Evolutionary conservation across 169 alveolate species (phyloP), one percentile per base, ranked within the genome.

Genomic region (Toxoplasma gondii): DNA sequence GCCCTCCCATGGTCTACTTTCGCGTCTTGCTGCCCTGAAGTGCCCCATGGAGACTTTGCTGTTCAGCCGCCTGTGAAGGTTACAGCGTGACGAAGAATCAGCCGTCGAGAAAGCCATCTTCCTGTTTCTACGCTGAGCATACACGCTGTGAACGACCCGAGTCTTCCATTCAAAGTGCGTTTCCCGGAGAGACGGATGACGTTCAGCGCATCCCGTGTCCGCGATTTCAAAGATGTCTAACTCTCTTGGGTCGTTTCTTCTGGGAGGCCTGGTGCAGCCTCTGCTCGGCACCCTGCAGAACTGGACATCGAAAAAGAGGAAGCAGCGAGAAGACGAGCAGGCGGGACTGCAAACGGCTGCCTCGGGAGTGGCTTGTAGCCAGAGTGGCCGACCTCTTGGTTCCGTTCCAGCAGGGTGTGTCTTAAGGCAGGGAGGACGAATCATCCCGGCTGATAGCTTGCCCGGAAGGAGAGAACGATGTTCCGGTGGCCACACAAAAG

Each of bases 221-320:
- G n/a, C 67, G 19, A 12, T 53, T 53, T 70, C 44, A 22, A 70
- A 70, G 5, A 70, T 70, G 83, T 70, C 83, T 7, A 70, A 70
- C 39, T 70, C 83, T 70, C 39, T 70, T 9, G 83, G 83, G 10
- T 70, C 83, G 44, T 70, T 70, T 70, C 83, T 70, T 70, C 83
- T 70, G 34, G 83, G 36, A 27, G 83, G 83, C 36, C 83, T 70
- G 44, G 29, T 70, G 83, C 83, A 70, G 83, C 83, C 83, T 31
- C 83, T 70, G 9, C 83, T 70, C 83, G 83, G 83, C 44, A 70
- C 83, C 83, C 10, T 70, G 17, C 83, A 70, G 39, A 70, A 70
- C 83, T 70, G 83, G 83, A 70, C 83, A 9, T 53, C 67, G 67
- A 70, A 70, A 34, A 70, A 70, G 39, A 16, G 83, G 17, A 34